Conservation (phyloP, 73 alveolate species). For the Breviolum minutum region DNA sequence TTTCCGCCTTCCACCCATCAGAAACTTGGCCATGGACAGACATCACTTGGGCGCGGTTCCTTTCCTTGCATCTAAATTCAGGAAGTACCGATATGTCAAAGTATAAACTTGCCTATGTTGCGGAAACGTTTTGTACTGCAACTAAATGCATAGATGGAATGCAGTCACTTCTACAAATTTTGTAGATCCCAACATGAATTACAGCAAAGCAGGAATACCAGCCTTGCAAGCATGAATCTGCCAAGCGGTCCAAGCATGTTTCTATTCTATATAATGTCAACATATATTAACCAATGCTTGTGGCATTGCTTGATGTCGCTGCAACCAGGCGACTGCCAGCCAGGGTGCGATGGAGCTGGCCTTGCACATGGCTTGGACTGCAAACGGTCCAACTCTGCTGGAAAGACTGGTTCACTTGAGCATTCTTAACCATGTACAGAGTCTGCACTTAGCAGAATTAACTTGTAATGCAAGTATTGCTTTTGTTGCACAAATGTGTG, state of each 20-base stretch:
- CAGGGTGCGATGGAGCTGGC: constrained; percentile 33
- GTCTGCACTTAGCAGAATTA: too few species aligned
- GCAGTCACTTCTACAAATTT: neutral
- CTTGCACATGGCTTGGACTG: neutral
- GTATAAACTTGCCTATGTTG: too few species aligned
- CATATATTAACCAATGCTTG: neutral
- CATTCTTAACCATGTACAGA: too few species aligned
- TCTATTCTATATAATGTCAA: neutral
- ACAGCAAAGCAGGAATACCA: neutral
- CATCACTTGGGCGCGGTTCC: constrained; percentile 64
- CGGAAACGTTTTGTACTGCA: too few species aligned
- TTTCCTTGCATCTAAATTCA: neutral
- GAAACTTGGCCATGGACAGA: constrained; percentile 1
- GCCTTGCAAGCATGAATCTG: too few species aligned
- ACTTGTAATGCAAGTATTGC: too few species aligned
- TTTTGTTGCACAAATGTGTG: too few species aligned
- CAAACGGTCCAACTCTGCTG: too few species aligned
- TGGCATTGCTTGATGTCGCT: neutral
- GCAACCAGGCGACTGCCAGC: neutral
- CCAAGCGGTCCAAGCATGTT: neutral
- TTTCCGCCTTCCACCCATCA: too few species aligned
- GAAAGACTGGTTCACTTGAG: too few species aligned
- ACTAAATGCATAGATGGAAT: too few species aligned
- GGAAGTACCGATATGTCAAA: neutral
- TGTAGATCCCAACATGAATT: neutral